Evolutionary conservation across 352 stramenopile genomes (phyloP), one percentile per base, ranked within the genome.

Genomic region (Pythium rhizo-oryzae): DNA sequence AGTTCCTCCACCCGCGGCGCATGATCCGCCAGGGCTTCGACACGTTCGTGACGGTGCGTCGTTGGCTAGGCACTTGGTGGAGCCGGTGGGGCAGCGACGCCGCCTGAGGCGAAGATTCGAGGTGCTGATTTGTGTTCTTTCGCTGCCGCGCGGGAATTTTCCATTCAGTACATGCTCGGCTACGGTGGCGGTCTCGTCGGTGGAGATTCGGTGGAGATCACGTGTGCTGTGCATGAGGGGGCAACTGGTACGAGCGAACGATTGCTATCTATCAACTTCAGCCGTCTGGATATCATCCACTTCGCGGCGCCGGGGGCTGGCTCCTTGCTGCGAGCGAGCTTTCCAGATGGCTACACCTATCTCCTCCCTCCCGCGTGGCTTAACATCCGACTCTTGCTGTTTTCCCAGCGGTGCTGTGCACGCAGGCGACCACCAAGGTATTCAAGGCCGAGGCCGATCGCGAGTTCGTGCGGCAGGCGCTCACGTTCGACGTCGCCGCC

Each of bases 391-490:
- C 25, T 55, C 47, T 65, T 28, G n/a, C 44, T 41, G 19, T 9
- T 25, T 33, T 33, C 28, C 7, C 44, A 71, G 65, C 44, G 28
- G 85, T 94, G 21, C 68, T 96, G 44, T 80, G 73, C 24, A 96
- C 86, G 9, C 88, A 96, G 54, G 85, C 88, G 23, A 94, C 88
- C 4, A 96, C 88, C n/a, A 96, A 96, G 60, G 86, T 96, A 51
- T 96, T 93, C 75, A 94, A 94, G 67, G 73, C 81, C 15, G 75
- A 83, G 30, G 69, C 72, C 18, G 70, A 80, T 13, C 65, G 63
- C 19, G 66, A 83, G 25, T 69, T 78, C 54, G 84, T 89, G 23
- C 74, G 65, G 8, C 88, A 96, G 74, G 76, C 62, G 7, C 84
- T 93, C 35, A 59, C 66, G 9, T 74, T 94, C 39, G 67, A 72